Conservation (phyloP, 768 basidiomycete species). For the Psilocybe sp. region DNA sequence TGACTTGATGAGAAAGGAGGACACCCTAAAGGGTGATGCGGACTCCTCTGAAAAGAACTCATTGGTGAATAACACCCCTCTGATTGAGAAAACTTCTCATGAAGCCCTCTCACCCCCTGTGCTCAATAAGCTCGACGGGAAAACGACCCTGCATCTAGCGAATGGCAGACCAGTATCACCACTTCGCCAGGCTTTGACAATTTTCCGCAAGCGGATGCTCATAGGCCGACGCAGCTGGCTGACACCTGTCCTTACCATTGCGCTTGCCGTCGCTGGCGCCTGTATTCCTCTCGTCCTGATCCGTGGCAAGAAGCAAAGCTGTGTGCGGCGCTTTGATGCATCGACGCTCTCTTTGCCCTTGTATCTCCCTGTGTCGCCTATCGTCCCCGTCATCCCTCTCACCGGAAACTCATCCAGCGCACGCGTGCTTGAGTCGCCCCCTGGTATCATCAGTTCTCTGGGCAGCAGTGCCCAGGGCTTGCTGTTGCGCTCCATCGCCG, state of each 20-base stretch:
- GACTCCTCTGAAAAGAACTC: neutral
- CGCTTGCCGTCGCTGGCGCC: slow-evolving; percentile 58
- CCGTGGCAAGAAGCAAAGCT: slow-evolving; percentile 46
- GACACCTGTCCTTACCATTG: slow-evolving; percentile 50
- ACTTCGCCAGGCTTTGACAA: slow-evolving; percentile 64
- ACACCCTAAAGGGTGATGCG: slow-evolving; percentile 21
- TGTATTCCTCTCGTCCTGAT: slow-evolving; percentile 71
- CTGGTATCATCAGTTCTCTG: slow-evolving; percentile 45
- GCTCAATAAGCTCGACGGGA: slow-evolving; percentile 15
- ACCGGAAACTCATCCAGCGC: slow-evolving; percentile 20
- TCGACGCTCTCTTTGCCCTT: slow-evolving; percentile 39
- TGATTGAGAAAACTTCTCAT: slow-evolving; percentile 12
- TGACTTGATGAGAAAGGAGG: slow-evolving; percentile 55
- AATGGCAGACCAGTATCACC: slow-evolving; percentile 54
- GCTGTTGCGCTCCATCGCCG: slow-evolving; percentile 37
- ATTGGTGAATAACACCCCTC: no score
- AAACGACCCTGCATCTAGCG: slow-evolving; percentile 33
- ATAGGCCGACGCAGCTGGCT: slow-evolving; percentile 70
- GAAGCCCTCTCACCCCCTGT: slow-evolving; percentile 17
- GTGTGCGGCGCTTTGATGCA: slow-evolving; percentile 36
- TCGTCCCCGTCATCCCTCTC: slow-evolving; percentile 26
- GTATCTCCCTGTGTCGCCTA: slow-evolving; percentile 51
- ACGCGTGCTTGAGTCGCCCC: slow-evolving; percentile 50
- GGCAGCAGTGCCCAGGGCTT: slow-evolving; percentile 38
- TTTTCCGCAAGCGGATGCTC: slow-evolving; percentile 68